Evolutionary conservation across 208 protist species (phyloP), one percentile per base, ranked within the genome.

Genomic region (Phytomonas sp.): DNA sequence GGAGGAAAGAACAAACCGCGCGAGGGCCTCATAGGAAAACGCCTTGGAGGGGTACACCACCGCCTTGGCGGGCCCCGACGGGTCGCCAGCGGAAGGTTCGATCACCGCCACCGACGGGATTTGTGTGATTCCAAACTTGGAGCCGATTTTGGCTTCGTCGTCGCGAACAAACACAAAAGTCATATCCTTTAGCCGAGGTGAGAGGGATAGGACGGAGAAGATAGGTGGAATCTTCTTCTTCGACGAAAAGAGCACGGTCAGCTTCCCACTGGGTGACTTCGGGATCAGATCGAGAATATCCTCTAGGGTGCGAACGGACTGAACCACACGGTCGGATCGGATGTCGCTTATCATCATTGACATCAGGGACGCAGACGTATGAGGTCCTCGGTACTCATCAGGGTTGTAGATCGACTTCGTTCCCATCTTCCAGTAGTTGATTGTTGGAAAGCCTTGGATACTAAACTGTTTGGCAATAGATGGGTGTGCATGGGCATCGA

Each of bases 381-480:
- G 90, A 40, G 77, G 76, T 7, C 85, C 78, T 36, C 83, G 70
- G 74, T 97, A 96, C 15, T 97, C 88, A 70, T 80, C 62, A 40
- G 88, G 71, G 9, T 11, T 5, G 36, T 75, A 73, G 15, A 81
- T 72, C 4, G 67, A 69, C 75, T 93, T 94, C 11, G 72, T 72
- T 23, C 89, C 89, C 46, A 83, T 78, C 60, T 72, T 82, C 87
- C 85, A 97, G 72, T 87, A 94, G 79, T 97, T 97, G 69, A 98
- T 89, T n/a, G 94, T 98, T 4, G 96, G 93, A 70, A 97, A 97
- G 20, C 93, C 93, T 28, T 82, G 83, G 28, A 97, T 72, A 13
- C 79, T 76, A 71, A 85, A 96, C 70, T 94, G 84, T 34, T 84
- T 78, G 0, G 68, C 89, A 43, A 95, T 56, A 29, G 77, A 66